Conservation (phyloP, 2,329 filamentous ascomycete species). For the Cordyceps pruinosa region DNA sequence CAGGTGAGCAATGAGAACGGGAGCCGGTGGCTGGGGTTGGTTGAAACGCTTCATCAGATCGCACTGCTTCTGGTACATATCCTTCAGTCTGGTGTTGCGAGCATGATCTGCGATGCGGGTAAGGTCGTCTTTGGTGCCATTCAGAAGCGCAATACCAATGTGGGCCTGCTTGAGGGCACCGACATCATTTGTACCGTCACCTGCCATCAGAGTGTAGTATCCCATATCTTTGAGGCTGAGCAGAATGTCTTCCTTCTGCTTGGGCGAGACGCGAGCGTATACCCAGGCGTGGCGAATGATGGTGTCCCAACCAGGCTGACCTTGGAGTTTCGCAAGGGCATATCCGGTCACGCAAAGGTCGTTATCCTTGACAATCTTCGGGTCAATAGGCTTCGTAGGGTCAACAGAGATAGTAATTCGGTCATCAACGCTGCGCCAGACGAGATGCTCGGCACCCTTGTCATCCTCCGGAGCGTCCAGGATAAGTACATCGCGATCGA, state of each 20-base stretch:
- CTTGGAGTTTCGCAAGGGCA: constrained; percentile 82
- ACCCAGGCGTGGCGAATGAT: constrained; percentile 91
- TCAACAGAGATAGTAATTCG: constrained; percentile 81
- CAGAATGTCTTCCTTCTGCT: constrained; percentile 98
- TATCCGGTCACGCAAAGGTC: constrained; percentile 96
- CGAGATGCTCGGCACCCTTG: constrained; percentile 67
- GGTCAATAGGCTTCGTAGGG: constrained; percentile 70
- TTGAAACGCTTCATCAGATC: constrained; percentile 92
- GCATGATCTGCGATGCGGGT: constrained; percentile 88
- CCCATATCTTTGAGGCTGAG: constrained; percentile 91
- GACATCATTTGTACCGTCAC: constrained; percentile 97
- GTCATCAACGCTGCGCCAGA: constrained; percentile 95
- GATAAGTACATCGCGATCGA: constrained; percentile 90
- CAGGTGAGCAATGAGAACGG: constrained; percentile 84
- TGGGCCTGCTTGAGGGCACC: constrained; percentile 97
- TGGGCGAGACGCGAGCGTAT: constrained; percentile 94
- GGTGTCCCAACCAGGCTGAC: constrained; percentile 65
- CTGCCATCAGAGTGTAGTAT: constrained; percentile 97
- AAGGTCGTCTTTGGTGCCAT: constrained; percentile 87
- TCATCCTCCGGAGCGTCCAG: constrained; percentile 92
- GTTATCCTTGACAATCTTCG: constrained; percentile 72
- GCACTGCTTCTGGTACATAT: constrained; percentile 94
- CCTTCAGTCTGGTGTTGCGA: constrained; percentile 95
- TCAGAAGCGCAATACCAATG: constrained; percentile 90
- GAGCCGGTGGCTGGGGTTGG: constrained; percentile 85